A percentile compares a stretch with the other conserved stretches of the same genome.
Evolutionary conservation across 2,329 filamentous ascomycete genomes (phyloP).

Genomic region (Pseudogymnoascus sp.): DNA sequence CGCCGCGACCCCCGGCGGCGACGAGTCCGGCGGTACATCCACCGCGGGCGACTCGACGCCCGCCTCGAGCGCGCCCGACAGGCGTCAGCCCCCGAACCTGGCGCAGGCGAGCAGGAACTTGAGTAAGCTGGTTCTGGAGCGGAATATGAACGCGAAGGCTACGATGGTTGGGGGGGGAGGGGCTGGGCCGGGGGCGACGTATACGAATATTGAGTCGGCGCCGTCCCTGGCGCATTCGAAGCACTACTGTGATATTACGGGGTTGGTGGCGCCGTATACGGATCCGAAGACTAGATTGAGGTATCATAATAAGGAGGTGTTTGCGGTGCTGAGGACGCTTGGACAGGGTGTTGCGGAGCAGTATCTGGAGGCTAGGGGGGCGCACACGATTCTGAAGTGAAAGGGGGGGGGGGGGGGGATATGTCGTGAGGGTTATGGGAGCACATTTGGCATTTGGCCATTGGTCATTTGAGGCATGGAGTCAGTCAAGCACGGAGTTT

Average conservation of each 20-base stretch:
- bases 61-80: constrained; percentile 31
- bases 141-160: constrained; percentile 48
- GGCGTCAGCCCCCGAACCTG: constrained; percentile 52
- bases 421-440: background rate
- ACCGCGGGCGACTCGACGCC: constrained; percentile 39
- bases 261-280: constrained; percentile 79
- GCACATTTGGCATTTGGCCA: background rate
- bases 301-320: constrained; percentile 91
- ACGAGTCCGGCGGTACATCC: constrained; percentile 45
- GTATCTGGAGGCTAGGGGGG: constrained; percentile 81
- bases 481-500: constrained; percentile 1
- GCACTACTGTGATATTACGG: constrained; percentile 94
- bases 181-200: constrained; percentile 67
- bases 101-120: constrained; percentile 82
- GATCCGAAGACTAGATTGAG: constrained; percentile 91
- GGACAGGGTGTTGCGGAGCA: constrained; percentile 77
- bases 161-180: constrained; percentile 28
- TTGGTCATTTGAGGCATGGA: background rate
- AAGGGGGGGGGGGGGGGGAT: constrained; percentile 13
- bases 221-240: constrained; percentile 77
- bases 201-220: constrained; percentile 93
- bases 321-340: constrained; percentile 69
- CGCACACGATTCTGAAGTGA: constrained; percentile 89
- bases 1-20: constrained; percentile 58
- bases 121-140: constrained; percentile 81